Percentiles rank a stretch among this genome's conserved stretches.
Evolutionary conservation across 306 rosid genomes (phyloP).

Genomic region (Astragalus membranaceus): DNA sequence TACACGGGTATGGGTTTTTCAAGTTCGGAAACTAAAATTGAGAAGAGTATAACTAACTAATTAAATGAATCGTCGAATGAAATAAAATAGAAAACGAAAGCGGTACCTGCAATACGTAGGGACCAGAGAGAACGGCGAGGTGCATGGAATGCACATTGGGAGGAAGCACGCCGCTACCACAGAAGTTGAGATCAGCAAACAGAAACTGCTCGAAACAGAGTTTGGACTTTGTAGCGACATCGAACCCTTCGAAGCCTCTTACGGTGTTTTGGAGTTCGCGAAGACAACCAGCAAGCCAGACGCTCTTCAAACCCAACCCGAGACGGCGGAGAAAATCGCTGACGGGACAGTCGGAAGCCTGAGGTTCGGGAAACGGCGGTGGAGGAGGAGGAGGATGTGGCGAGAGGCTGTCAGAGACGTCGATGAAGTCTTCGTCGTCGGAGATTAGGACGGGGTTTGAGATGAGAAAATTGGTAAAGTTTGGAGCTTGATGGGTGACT

Average conservation of each 20-base stretch:
- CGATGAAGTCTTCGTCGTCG: constrained; percentile 51
- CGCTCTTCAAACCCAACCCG: constrained; percentile 53
- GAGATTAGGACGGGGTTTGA: constrained; percentile 44
- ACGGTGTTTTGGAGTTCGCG: constrained; percentile 37
- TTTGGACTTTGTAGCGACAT: constrained; percentile 49
- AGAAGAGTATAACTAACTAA: not conserved
- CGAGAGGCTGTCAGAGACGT: constrained; percentile 50
- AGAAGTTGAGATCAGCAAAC: constrained; percentile 57
- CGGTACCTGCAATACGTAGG: constrained; percentile 71
- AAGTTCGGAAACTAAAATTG: too few species aligned
- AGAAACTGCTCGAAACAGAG: constrained; percentile 70
- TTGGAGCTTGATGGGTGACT: not conserved
- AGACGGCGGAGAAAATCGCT: constrained; percentile 42
- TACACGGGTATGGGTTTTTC: too few species aligned
- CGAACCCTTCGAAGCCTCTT: constrained; percentile 38
- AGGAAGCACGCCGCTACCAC: constrained; percentile 68
- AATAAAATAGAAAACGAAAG: not conserved
- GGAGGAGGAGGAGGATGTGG: constrained; percentile 36
- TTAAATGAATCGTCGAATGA: not conserved
- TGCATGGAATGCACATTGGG: constrained; percentile 64
- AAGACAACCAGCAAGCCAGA: constrained; percentile 52
- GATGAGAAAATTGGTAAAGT: constrained; percentile 11
- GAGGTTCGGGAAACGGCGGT: not conserved
- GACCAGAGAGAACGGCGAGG: constrained; percentile 65
- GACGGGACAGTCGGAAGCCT: constrained; percentile 39